These are phyloP conservation scores for Citrus australasica DNA, from an alignment of 345 rosid species.

Conservation along the genomic window DNA sequence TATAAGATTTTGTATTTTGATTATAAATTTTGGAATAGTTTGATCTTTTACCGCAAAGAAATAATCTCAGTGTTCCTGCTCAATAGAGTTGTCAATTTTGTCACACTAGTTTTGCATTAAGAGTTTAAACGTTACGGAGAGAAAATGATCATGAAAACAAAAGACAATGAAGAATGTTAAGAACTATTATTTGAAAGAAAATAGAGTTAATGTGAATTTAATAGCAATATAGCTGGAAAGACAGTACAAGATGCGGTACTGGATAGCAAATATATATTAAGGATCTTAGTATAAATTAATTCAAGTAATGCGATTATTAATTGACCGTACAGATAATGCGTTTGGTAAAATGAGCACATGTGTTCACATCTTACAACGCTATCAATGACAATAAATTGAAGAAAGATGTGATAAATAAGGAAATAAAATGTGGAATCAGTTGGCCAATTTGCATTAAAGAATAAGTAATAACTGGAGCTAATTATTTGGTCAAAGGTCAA, in stretches of 20 bases:
- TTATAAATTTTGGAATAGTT: not conserved
- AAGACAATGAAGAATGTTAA: not conserved
- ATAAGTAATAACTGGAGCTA: not conserved
- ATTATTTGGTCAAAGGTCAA: constrained; percentile 22
- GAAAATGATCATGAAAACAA: not conserved
- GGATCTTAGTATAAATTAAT: not conserved
- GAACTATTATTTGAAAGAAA: not conserved
- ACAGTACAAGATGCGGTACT: not conserved
- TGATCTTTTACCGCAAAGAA: not conserved
- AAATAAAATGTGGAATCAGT: not conserved
- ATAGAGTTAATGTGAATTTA: not conserved
- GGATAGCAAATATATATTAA: not conserved
- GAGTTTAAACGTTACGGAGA: not conserved
- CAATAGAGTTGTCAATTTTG: no score
- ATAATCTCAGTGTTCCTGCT: no score
- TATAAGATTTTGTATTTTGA: no score
- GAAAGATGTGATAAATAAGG: not conserved
- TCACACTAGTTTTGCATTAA: no score
- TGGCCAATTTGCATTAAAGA: not conserved
- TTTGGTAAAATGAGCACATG: not conserved
- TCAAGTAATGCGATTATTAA: no score
- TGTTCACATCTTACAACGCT: not conserved
- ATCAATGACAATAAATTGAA: not conserved
- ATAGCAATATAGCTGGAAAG: not conserved
- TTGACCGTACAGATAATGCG: not conserved